Percentiles rank a stretch among this genome's conserved stretches.
These are phyloP conservation scores for Dunaliella primolecta DNA, from an alignment of 139 green algal species.

Conservation along the genomic window DNA sequence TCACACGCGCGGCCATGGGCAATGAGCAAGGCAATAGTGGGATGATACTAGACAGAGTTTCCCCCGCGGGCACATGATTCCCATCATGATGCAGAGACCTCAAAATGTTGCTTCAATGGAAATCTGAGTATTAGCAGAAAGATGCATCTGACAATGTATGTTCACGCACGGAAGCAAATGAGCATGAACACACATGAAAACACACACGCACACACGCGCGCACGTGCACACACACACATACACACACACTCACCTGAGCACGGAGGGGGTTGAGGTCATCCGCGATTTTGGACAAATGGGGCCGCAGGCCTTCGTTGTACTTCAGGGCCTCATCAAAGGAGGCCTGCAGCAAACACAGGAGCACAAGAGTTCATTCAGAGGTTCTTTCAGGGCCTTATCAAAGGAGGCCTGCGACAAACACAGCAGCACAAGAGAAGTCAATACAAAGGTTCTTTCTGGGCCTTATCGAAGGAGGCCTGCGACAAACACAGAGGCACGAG, in stretches of 20 bases:
- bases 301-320: conserved; percentile 45
- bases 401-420: conserved; percentile 35
- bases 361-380: too few species aligned
- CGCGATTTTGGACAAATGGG: conserved; percentile 39
- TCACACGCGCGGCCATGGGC: background rate
- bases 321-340: conserved; percentile 36
- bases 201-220: background rate
- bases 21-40: background rate
- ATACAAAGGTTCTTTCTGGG: too few species aligned
- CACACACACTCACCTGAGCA: conserved; percentile 32
- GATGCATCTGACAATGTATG: too few species aligned
- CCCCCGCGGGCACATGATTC: too few species aligned
- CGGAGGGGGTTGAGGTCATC: conserved; percentile 94
- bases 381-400: conserved; percentile 31
- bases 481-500: background rate
- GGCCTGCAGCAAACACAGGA: conserved; percentile 23
- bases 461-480: conserved; percentile 37
- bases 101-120: too few species aligned
- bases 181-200: background rate
- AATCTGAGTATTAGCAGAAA: too few species aligned
- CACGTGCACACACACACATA: background rate
- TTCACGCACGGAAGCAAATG: background rate
- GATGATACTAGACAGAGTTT: background rate
- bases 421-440: background rate
- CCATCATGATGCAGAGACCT: too few species aligned